Base-by-base conservation (phyloP, 2,329 filamentous ascomycete genomes). In the Fusarium sambucinum region DNA sequence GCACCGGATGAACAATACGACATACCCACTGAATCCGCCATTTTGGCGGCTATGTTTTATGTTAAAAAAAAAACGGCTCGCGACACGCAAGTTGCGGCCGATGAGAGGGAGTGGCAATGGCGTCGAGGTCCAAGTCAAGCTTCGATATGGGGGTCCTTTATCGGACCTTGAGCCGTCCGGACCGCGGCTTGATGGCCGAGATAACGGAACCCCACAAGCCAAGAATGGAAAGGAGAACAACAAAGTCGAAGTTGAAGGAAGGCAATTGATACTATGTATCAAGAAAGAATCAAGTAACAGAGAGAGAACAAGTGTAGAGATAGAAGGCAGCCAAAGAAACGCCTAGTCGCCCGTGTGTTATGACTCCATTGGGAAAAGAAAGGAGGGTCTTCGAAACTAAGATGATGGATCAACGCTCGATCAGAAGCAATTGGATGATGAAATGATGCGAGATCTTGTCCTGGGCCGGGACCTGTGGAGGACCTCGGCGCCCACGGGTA, bases 11-110 rank as follows among this genome's bases (percentile, higher is more conserved):
- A 23, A 35, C 7, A 21, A 29, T 37, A 44, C 10, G 23, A 71
- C 75, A 50, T 73, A 76, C 75, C 76, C 50, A 78, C 73, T 51
- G 73, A 75, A 44, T 75, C 73, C 55, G 73, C 73, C 73, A 75
- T 75, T 33, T 55, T 72, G 62, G 46, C 63, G 61, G 51, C 25
- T 57, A 62, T 59, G 25, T 33, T 37, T 55, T 47, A 51, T 41
- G 61, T 55, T 17, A 33, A 33, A 61, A 23, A 51, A 50, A 25
- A 55, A 48, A 32, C 47, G 55, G 57, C 66, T 60, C 48, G 51
- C 58, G 41, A 67, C 63, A 64, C 51, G 63, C 63, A 62, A 59
- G 52, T 54, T 61, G 63, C 60, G 63, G 57, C 50, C 55, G 55
- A 61, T 50, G 38, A 54, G 48, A 67, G 32, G 46, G 37, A 54